Base-by-base conservation (phyloP, 2,329 filamentous ascomycete species). In the Sporothrix schenckii region DNA sequence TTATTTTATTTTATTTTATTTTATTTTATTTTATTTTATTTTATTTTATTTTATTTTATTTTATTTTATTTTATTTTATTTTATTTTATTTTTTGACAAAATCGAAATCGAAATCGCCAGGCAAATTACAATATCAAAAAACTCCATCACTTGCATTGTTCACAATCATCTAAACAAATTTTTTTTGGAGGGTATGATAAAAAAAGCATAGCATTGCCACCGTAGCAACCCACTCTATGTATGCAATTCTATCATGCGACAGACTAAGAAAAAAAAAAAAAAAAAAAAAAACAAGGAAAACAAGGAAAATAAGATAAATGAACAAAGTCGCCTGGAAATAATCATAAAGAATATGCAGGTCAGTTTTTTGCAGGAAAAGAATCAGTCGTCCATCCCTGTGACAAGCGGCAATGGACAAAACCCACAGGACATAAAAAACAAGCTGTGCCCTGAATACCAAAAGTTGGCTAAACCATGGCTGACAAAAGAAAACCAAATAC, bases 231-330 rank as follows among this genome's bases (percentile, higher is more conserved):
- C 41, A 34, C 27, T 50, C 44, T 50, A 50, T 13, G 14, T 30
- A 21, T 66, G 61, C 61, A 34, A n/a, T 50, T 65, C 61, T 65
- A 66, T 50, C 14, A 66, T 66, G 61, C 47, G 16, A 16, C n/a
- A 9, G 27, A n/a, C 13, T n/a, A 16, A 39, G 39, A 34, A 50
- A 49, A 21, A 34, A 21, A 3, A 14, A 21, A 39, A 50, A 34
- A 39, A 50, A 34, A 50, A 49, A 21, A 34, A 21, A 3, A 14
- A 21, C 24, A 21, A 44, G n/a, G 5, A 21, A 24, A 24, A 61
- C 11, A 21, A 21, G 6, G 14, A 24, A 44, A 44, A 27, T 5
- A 34, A 34, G 34, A 9, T 34, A 34, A 34, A 34, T 1, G 34
- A 34, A 34, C 34, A 34, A 34, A 34, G 6, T 34, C 6, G 34